These are phyloP conservation scores for Laguncularia racemosa DNA, from an alignment of 345 rosid genomes.

Conservation along the genomic window DNA sequence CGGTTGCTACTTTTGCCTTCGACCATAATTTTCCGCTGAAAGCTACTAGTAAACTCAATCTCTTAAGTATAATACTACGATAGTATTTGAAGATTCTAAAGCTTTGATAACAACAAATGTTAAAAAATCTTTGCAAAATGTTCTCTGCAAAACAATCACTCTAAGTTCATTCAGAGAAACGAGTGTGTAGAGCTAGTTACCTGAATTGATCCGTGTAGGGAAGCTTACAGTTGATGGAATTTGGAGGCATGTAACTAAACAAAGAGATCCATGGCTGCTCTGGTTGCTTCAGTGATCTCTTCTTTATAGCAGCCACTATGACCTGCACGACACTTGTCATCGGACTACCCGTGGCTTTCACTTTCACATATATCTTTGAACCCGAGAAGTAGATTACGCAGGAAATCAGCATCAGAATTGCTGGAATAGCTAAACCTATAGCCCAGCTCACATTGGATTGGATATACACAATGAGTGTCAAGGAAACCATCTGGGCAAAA, in stretches of 20 bases:
- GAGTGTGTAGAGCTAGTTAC: conserved; percentile 6
- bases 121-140: not conserved
- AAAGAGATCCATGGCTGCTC: conserved; percentile 32
- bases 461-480: conserved; percentile 60
- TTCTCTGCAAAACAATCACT: not conserved
- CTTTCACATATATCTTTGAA: conserved; percentile 58
- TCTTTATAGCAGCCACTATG: conserved; percentile 20
- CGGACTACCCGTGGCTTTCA: conserved; percentile 72
- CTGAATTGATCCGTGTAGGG: conserved; percentile 43
- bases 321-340: conserved; percentile 45
- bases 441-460: conserved; percentile 80
- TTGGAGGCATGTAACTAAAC: conserved; percentile 21
- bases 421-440: conserved; percentile 63
- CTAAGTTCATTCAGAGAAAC: too few relatives aligned
- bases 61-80: too few relatives aligned
- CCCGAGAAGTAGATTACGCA: conserved; percentile 50
- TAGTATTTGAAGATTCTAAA: too few relatives aligned
- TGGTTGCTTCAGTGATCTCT: conserved; percentile 14
- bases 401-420: conserved; percentile 54
- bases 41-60: too few relatives aligned
- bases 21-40: too few relatives aligned
- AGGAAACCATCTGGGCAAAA: conserved; percentile 61
- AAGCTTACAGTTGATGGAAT: conserved; percentile 34
- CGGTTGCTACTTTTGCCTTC: too few relatives aligned
- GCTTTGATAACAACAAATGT: too few relatives aligned